Percentiles rank a stretch among this genome's conserved stretches.
Conservation (phyloP, 108 stramenopile species). For the Cyclostephanos invisitatus region DNA sequence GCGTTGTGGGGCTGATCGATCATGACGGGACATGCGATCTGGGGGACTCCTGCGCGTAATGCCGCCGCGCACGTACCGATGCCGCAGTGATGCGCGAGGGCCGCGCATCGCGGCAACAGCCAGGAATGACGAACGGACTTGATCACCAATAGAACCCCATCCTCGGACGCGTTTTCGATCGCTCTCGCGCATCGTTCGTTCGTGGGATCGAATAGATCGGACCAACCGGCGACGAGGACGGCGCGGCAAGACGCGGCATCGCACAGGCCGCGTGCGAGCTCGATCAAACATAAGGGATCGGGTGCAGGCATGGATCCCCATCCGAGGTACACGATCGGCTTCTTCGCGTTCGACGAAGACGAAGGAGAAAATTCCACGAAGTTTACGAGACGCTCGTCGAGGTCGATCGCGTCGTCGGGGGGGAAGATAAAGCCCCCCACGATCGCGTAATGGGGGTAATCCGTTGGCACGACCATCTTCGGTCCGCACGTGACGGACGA, state of each 20-base stretch:
- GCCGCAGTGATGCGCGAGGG: constrained; percentile 35
- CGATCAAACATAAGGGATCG: not conserved
- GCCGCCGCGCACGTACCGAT: constrained; percentile 38
- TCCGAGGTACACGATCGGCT: constrained; percentile 25
- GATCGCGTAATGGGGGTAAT: not conserved
- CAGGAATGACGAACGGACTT: constrained; percentile 23
- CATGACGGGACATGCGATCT: constrained; percentile 40
- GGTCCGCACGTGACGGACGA: not conserved
- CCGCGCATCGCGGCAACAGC: constrained; percentile 25
- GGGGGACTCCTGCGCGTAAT: constrained; percentile 29
- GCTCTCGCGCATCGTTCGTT: not conserved
- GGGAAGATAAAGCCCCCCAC: constrained; percentile 1
- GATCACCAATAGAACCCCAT: constrained; percentile 9
- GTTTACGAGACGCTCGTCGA: not conserved
- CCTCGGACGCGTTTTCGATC: not conserved
- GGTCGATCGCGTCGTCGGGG: not conserved
- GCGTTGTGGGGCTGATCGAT: constrained; percentile 40
- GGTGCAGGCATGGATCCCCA: constrained; percentile 32
- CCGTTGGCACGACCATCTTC: not conserved
- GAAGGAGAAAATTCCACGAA: not conserved
- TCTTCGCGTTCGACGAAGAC: not conserved
- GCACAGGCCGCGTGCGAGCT: not conserved
- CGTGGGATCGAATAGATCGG: not conserved
- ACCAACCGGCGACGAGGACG: constrained; percentile 4
- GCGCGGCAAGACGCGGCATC: not conserved